Evolutionary conservation across 192 early-diverging fungal species (phyloP), one percentile per base, ranked within the genome.

Genomic region (Gamsiella multidivaricata): DNA sequence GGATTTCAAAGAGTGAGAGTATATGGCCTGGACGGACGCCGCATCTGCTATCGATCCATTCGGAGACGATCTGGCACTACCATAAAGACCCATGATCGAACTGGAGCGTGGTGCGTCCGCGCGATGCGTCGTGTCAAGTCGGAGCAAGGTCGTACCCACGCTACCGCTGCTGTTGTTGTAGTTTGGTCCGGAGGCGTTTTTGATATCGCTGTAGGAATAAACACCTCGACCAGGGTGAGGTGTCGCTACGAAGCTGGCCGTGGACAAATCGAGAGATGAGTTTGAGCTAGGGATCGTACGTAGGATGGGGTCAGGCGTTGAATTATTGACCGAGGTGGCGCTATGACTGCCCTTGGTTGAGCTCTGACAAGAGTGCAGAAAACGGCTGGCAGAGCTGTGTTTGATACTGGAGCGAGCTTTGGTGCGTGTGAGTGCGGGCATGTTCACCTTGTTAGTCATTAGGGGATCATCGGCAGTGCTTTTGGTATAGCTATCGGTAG

Each of bases 41-140:
- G 60, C 61, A 37, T 72, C 70, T 31, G 37, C 46, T 29, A 72
- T 28, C 1, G 60, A 64, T 0, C 61, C 61, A 15, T 64, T 58
- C 23, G 70, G 70, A 18, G 61, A 72, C 0, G 70, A 72, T 29
- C 46, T 55, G 17, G 70, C 52, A 20, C 69, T 71, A 15, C 69
- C 69, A 41, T 62, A 71, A 12, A 71, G 46, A 10, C 49, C 69
- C 26, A 72, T 34, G 15, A 72, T 37, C 0, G 70, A 72, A 23
- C 54, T 58, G 1, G 65, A 68, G 0, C 64, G 53, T 14, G 53
- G 41, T n/a, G 29, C 9, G 10, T 46, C 23, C 22, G 45, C 31
- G 5, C 23, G 29, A 20, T 43, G 53, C 0, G 53, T 50, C 59
- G 50, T 55, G 9, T 71, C 69, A 25, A 71, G 52, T 5, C 53